Percentiles rank a stretch among this genome's conserved stretches.
Evolutionary conservation across 2,329 filamentous ascomycete species (phyloP).

Genomic region (Pseudogymnoascus sp.): DNA sequence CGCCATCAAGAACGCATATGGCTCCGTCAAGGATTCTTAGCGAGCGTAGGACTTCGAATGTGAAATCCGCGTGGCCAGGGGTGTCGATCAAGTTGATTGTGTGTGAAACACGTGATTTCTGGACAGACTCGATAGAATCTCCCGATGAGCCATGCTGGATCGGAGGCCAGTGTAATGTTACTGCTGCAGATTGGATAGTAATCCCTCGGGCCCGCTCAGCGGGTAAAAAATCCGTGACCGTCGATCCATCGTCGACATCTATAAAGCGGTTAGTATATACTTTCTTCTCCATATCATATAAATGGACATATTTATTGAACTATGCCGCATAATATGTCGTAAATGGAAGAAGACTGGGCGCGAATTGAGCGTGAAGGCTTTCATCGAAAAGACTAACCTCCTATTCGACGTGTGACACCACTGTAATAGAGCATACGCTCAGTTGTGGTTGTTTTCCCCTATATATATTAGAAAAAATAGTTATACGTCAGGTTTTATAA

Average conservation of each 20-base stretch:
- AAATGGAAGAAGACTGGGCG: neutral
- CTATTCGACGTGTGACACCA: conserved; percentile 78
- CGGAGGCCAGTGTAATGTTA: conserved; percentile 89
- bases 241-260: conserved; percentile 94
- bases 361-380: neutral
- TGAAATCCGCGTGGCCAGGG: conserved; percentile 93
- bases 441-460: conserved; percentile 95
- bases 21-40: conserved; percentile 81
- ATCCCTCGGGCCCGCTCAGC: conserved; percentile 88
- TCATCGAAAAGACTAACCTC: conserved; percentile 40
- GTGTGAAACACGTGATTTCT: conserved; percentile 47
- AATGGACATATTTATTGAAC: neutral
- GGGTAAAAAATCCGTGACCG: conserved; percentile 92
- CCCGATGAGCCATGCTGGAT: conserved; percentile 21
- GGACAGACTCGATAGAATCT: conserved; percentile 11
- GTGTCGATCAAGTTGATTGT: conserved; percentile 92
- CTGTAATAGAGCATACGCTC: conserved; percentile 99
- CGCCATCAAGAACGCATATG: conserved; percentile 86
- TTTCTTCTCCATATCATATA: neutral
- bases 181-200: conserved; percentile 94
- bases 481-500: neutral
- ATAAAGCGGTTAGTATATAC: neutral
- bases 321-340: neutral
- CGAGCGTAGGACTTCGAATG: conserved; percentile 90
- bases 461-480: conserved; percentile 12